A percentile compares a stretch with the other conserved stretches of the same genome.
phyloP scores from a whole-genome alignment of 2,329 filamentous ascomycete genomes.

The Paraphoma sp. region DNA sequence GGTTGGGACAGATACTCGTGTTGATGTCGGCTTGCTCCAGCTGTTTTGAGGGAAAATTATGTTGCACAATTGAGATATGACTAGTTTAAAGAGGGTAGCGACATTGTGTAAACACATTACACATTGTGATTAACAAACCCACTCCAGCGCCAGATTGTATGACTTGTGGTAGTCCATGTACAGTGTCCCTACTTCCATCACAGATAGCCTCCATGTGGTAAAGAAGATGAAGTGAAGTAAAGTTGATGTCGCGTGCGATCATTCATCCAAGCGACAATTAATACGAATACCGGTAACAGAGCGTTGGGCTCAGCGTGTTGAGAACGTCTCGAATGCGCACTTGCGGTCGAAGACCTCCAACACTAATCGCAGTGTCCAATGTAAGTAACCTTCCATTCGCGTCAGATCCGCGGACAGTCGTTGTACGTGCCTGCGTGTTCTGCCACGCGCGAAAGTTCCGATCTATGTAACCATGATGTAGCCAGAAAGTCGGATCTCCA shows the following conservation, averaged over 20 bases:
- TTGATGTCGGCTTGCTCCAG: neutral
- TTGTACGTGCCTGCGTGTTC: constrained; percentile 29
- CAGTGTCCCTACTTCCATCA: too few species aligned
- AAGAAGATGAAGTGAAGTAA: neutral
- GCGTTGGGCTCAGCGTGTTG: constrained; percentile 26
- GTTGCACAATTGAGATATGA: neutral
- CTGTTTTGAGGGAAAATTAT: neutral
- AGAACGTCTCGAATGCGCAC: constrained; percentile 38
- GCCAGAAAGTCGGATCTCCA: constrained; percentile 52
- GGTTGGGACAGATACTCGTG: too few species aligned
- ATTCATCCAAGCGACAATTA: constrained; percentile 3
- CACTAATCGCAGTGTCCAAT: constrained; percentile 31
- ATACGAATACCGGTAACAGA: constrained; percentile 47
- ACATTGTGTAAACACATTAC: neutral
- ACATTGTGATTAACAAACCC: neutral
- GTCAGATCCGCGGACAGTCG: constrained; percentile 51
- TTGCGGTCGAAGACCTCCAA: constrained; percentile 32
- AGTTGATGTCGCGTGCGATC: neutral
- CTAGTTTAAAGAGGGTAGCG: neutral
- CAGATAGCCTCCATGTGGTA: too few species aligned
- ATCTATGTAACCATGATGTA: constrained; percentile 59
- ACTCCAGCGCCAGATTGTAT: too few species aligned
- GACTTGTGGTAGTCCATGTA: too few species aligned
- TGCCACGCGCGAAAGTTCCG: constrained; percentile 61
- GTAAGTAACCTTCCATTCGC: constrained; percentile 23